phyloP scores from a whole-genome alignment of 106 monocot species.

The Dioscorea dumetorum region DNA sequence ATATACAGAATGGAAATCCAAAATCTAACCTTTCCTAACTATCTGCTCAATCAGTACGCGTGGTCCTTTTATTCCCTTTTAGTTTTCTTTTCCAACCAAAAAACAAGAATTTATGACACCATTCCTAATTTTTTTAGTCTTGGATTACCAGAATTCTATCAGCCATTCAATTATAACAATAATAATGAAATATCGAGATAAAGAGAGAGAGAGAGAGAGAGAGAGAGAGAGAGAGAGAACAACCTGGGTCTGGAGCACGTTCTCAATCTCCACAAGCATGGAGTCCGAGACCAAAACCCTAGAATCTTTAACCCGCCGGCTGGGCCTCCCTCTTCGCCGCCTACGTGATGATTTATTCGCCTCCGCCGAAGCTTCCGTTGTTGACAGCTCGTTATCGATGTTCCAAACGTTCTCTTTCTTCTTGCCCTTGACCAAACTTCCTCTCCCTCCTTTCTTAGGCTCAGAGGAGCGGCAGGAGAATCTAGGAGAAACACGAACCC shows the following conservation, averaged over 20 bases:
- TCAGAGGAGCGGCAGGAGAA: slow-evolving; percentile 4
- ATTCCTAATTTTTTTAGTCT: too few relatives aligned
- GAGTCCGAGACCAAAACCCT: slow-evolving; percentile 57
- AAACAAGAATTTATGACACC: too few relatives aligned
- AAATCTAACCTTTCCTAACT: too few relatives aligned
- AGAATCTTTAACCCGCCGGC: slow-evolving; percentile 9
- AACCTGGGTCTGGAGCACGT: slow-evolving; percentile 91
- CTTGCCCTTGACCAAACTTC: slow-evolving; percentile 20
- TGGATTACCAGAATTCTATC: too few relatives aligned
- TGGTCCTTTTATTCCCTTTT: too few relatives aligned
- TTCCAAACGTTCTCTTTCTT: slow-evolving; percentile 87
- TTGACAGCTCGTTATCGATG: slow-evolving; percentile 63
- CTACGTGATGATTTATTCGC: background rate
- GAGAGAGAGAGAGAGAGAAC: background rate
- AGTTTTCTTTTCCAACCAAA: too few relatives aligned
- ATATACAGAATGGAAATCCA: too few relatives aligned
- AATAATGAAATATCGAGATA: too few relatives aligned
- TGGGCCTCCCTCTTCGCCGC: slow-evolving; percentile 5
- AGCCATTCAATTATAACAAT: too few relatives aligned
- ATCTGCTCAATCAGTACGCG: too few relatives aligned
- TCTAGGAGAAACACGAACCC: slow-evolving; percentile 8
- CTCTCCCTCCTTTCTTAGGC: slow-evolving; percentile 3
- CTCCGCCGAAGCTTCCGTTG: slow-evolving; percentile 11
- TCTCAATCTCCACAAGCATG: slow-evolving; percentile 80
- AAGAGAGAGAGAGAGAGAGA: too few relatives aligned